Evolutionary conservation across 2,329 filamentous ascomycete genomes (phyloP).

Genomic region (Drechslerella dactyloides): DNA sequence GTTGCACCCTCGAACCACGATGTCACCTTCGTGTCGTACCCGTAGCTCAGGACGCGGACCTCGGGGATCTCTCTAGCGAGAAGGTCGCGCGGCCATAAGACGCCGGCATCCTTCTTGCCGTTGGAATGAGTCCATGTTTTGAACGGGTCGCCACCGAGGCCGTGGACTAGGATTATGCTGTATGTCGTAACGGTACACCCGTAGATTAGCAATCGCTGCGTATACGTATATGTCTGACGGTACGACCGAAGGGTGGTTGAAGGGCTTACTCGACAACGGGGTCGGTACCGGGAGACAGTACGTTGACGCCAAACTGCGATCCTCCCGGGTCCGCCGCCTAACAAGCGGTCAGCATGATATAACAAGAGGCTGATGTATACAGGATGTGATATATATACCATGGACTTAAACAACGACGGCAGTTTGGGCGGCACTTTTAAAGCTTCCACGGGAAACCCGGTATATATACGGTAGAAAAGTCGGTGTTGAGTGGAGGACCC

Average conservation of each 20-base stretch:
- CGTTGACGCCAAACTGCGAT: conserved; percentile 48
- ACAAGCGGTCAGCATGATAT: conserved; percentile 23
- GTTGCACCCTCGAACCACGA: conserved; percentile 52
- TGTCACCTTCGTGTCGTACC: conserved; percentile 54
- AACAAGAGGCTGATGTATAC: too few species aligned
- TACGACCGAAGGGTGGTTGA: neutral
- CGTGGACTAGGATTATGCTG: conserved; percentile 55
- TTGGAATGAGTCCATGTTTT: conserved; percentile 54
- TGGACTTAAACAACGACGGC: conserved; percentile 25
- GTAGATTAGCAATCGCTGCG: neutral
- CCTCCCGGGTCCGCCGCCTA: conserved; percentile 42
- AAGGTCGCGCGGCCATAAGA: conserved; percentile 55
- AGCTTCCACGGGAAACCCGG: neutral
- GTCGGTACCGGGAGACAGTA: conserved; percentile 46
- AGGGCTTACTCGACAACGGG: conserved; percentile 51
- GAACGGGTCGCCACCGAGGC: conserved; percentile 54
- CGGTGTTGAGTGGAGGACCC: too few species aligned
- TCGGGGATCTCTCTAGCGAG: conserved; percentile 55
- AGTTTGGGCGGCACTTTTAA: conserved; percentile 44
- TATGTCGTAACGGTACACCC: neutral
- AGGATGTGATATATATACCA: conserved; percentile 27
- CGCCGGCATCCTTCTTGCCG: conserved; percentile 47
- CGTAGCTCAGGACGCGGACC: conserved; percentile 55
- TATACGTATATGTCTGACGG: neutral
- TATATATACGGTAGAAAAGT: too few species aligned